A percentile compares a stretch with the other conserved stretches of the same genome.
Evolutionary conservation across 2,329 filamentous ascomycete species (phyloP).

Genomic region (Aspergillus sp.): DNA sequence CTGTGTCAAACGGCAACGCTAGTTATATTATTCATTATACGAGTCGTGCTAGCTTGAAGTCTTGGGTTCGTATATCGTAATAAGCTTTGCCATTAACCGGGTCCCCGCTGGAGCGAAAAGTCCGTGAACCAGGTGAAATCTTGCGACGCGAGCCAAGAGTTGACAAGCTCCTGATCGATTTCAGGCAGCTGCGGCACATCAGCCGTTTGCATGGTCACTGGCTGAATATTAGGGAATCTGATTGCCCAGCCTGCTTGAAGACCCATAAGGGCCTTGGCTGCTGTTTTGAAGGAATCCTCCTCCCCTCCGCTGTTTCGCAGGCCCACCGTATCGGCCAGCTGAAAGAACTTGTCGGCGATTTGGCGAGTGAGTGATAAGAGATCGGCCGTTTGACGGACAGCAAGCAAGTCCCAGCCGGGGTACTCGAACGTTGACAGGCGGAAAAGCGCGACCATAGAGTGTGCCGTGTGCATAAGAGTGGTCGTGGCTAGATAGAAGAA

Average conservation of each 20-base stretch:
- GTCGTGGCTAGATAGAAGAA: constrained; percentile 41
- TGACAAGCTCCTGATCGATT: constrained; percentile 6
- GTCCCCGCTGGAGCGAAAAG: neutral
- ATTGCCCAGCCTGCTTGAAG: constrained; percentile 6
- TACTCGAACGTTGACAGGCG: constrained; percentile 47
- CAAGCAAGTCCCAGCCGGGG: constrained; percentile 48
- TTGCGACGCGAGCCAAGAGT: constrained; percentile 9
- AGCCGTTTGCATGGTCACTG: neutral
- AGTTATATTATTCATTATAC: neutral
- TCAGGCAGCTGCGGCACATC: neutral
- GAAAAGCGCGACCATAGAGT: constrained; percentile 46
- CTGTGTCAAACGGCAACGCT: neutral
- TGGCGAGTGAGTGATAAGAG: constrained; percentile 42
- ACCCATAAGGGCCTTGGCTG: neutral
- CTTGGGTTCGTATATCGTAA: neutral
- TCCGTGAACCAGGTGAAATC: constrained; percentile 13
- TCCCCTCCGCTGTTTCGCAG: neutral
- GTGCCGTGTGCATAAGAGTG: constrained; percentile 41
- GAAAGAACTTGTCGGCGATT: constrained; percentile 10
- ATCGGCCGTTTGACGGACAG: constrained; percentile 43
- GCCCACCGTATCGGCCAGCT: neutral
- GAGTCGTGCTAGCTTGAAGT: neutral
- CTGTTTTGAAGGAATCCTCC: neutral
- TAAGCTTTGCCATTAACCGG: neutral
- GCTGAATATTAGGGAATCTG: neutral